A percentile compares a stretch with the other conserved stretches of the same genome.
Conservation (phyloP, 2,329 filamentous ascomycete species). For the Escovopsis weberi region DNA sequence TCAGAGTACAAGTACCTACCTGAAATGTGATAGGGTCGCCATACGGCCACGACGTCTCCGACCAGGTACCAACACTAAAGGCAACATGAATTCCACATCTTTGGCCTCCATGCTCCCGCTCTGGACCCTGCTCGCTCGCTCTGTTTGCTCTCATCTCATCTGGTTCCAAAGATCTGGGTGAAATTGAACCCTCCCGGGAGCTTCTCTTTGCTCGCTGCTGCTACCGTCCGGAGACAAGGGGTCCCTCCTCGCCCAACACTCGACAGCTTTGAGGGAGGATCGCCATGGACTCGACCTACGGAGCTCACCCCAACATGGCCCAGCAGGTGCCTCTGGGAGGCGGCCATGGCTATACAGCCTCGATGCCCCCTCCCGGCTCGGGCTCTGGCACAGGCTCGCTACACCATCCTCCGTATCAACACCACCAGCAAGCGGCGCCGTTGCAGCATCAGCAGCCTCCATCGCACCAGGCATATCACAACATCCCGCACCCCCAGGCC, state of each 20-base stretch:
- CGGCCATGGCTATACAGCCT: slow-evolving; percentile 12
- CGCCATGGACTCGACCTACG: slow-evolving; percentile 19
- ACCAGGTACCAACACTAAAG: too few species aligned
- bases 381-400: slow-evolving; percentile 8
- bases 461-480: slow-evolving; percentile 9
- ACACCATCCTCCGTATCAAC: slow-evolving; percentile 10
- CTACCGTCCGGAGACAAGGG: too few species aligned
- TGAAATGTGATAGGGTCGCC: too few species aligned
- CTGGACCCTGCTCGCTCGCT: too few species aligned
- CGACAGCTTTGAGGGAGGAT: background rate
- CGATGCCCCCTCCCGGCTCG: slow-evolving; percentile 9
- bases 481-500: slow-evolving; percentile 7
- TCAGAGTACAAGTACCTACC: too few species aligned
- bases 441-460: slow-evolving; percentile 6
- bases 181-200: too few species aligned
- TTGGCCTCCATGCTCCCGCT: too few species aligned
- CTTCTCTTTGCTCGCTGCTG: too few species aligned
- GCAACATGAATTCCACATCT: too few species aligned
- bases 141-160: too few species aligned
- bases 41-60: too few species aligned
- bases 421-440: slow-evolving; percentile 3
- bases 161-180: too few species aligned
- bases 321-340: slow-evolving; percentile 16
- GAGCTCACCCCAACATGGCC: slow-evolving; percentile 14
- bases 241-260: background rate